These are phyloP conservation scores for Talaromyces sp. DNA, from an alignment of 2,329 filamentous ascomycete genomes.

Conservation along the genomic window DNA sequence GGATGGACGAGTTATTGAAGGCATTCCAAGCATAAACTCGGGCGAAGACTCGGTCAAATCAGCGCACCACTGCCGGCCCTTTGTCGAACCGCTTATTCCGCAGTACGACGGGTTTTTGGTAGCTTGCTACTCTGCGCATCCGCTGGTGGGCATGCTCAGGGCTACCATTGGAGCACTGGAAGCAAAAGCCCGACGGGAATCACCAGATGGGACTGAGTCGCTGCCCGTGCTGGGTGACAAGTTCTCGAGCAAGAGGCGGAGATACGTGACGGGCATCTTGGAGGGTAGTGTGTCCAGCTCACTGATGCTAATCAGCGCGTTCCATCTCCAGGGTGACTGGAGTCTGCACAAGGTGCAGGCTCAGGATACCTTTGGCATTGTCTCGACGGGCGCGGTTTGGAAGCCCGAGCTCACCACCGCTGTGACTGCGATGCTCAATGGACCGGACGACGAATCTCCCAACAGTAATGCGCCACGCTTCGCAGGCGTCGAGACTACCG, in stretches of 20 bases:
- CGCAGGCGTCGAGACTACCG: constrained; percentile 76
- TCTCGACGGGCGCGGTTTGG: constrained; percentile 84
- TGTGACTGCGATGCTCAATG: constrained; percentile 59
- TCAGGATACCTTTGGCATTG: constrained; percentile 65
- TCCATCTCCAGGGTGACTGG: constrained; percentile 19
- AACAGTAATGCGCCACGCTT: constrained; percentile 57
- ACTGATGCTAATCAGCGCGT: constrained; percentile 49
- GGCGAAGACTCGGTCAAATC: constrained; percentile 62
- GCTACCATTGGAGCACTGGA: constrained; percentile 27
- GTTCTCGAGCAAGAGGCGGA: constrained; percentile 22
- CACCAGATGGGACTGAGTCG: not conserved
- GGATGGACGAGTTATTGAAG: constrained; percentile 29
- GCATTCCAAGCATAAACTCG: constrained; percentile 74
- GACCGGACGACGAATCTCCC: constrained; percentile 19
- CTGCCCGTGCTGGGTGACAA: not conserved
- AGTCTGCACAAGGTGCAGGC: constrained; percentile 33
- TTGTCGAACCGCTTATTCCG: constrained; percentile 41
- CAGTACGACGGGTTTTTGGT: constrained; percentile 70
- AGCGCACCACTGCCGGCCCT: constrained; percentile 55
- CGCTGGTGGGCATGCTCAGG: constrained; percentile 61
- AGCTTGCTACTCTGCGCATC: constrained; percentile 83
- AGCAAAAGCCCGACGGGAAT: constrained; percentile 6
- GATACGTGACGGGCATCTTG: constrained; percentile 74
- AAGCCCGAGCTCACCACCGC: constrained; percentile 64
- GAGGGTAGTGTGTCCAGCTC: constrained; percentile 70